These are phyloP conservation scores for Collariella sp. DNA, from an alignment of 495 filamentous ascomycete species.

Conservation along the genomic window DNA sequence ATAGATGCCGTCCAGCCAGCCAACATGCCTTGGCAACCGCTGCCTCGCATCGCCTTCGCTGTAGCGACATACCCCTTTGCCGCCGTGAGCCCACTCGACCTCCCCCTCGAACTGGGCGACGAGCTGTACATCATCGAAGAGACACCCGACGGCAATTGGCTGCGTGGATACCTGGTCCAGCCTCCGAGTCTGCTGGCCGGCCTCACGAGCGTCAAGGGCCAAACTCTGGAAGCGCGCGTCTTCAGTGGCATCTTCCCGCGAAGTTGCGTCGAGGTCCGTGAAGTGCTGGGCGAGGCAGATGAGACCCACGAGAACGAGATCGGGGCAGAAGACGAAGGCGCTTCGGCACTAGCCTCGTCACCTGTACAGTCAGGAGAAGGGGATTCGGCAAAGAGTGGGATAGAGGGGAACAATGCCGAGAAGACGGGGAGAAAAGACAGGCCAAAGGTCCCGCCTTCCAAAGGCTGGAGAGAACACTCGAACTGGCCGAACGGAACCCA, in stretches of 20 bases:
- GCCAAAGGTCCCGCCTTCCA: slow-evolving; percentile 5
- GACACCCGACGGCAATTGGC: slow-evolving; percentile 78
- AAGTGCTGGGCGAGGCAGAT: slow-evolving; percentile 58
- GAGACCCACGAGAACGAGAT: slow-evolving; percentile 38
- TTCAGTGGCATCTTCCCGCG: slow-evolving; percentile 95
- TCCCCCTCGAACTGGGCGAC: slow-evolving; percentile 95
- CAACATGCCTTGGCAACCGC: slow-evolving; percentile 89
- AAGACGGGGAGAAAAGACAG: slow-evolving; percentile 27
- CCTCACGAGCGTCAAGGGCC: slow-evolving; percentile 82
- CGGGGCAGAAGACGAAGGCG: slow-evolving; percentile 29
- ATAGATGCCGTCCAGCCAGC: slow-evolving; percentile 25
- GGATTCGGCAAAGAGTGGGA: slow-evolving; percentile 41
- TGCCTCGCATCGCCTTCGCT: slow-evolving; percentile 95
- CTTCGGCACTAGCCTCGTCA: slow-evolving; percentile 19
- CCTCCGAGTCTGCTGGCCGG: slow-evolving; percentile 89
- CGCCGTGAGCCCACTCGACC: slow-evolving; percentile 75
- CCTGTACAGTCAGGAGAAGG: slow-evolving; percentile 19
- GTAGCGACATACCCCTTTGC: slow-evolving; percentile 90
- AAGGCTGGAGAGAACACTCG: slow-evolving; percentile 14
- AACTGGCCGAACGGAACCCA: slow-evolving; percentile 24
- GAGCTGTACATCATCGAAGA: slow-evolving; percentile 98
- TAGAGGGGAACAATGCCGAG: slow-evolving; percentile 18
- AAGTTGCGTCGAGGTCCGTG: slow-evolving; percentile 76
- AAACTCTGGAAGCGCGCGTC: slow-evolving; percentile 88
- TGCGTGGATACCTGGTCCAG: slow-evolving; percentile 87